phyloP scores from a whole-genome alignment of 345 rosid species.

The Moricandia moricandioides region DNA sequence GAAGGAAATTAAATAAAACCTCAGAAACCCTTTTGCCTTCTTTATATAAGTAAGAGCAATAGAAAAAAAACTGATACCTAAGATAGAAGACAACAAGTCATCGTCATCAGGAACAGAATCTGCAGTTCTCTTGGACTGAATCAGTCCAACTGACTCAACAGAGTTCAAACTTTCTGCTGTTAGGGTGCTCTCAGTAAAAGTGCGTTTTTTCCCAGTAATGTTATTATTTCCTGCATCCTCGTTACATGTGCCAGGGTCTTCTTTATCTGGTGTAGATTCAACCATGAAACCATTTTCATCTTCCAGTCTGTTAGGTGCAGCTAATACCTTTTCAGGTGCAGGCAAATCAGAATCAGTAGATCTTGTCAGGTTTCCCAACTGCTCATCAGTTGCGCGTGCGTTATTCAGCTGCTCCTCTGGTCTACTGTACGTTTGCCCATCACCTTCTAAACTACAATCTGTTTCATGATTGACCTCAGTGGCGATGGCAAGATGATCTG shows the following conservation, averaged over 20 bases:
- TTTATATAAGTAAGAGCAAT: constrained; percentile 18
- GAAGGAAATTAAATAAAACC: not conserved
- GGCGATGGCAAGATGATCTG: constrained; percentile 17
- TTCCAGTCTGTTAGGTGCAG: constrained; percentile 46
- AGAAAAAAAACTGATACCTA: constrained; percentile 52
- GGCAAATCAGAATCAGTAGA: constrained; percentile 48
- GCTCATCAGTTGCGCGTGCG: constrained; percentile 40
- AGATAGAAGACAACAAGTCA: constrained; percentile 87
- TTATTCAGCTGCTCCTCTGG: constrained; percentile 41
- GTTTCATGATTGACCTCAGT: constrained; percentile 44
- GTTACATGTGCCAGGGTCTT: constrained; percentile 41
- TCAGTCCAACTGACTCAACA: constrained; percentile 63
- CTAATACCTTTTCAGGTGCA: constrained; percentile 77
- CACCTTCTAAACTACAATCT: constrained; percentile 43
- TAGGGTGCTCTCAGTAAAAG: constrained; percentile 67
- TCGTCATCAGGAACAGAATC: constrained; percentile 90
- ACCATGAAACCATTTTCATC: constrained; percentile 49
- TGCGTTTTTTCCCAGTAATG: constrained; percentile 70
- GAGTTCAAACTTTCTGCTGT: constrained; percentile 66
- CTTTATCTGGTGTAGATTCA: constrained; percentile 67
- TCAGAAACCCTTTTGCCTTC: not conserved
- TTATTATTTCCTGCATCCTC: constrained; percentile 40
- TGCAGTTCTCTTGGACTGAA: constrained; percentile 50
- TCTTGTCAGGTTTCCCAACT: constrained; percentile 38
- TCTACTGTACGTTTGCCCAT: not conserved